phyloP scores from a whole-genome alignment of 345 rosid species.

The Rubroshorea leprosula region DNA sequence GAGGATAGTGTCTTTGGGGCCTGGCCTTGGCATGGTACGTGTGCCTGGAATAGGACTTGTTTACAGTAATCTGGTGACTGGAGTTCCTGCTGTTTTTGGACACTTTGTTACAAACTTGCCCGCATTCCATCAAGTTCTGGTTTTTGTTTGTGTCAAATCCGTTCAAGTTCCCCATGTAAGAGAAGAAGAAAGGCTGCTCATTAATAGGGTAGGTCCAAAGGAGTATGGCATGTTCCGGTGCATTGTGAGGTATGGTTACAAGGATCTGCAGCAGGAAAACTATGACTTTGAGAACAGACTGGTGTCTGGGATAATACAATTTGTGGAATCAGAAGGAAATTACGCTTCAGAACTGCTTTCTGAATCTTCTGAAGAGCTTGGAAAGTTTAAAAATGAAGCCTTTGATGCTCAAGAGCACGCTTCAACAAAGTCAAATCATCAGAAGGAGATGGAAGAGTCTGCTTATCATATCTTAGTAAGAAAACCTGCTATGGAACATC shows the following conservation, averaged over 20 bases:
- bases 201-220: slow-evolving; percentile 65
- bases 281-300: slow-evolving; percentile 59
- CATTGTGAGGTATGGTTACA: slow-evolving; percentile 80
- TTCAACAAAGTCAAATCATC: slow-evolving; percentile 8
- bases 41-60: slow-evolving; percentile 83
- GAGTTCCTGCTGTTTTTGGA: slow-evolving; percentile 78
- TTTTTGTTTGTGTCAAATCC: slow-evolving; percentile 71
- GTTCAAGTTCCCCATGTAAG: slow-evolving; percentile 70
- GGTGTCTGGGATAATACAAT: slow-evolving; percentile 43
- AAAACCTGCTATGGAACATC: background rate
- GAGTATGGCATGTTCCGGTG: slow-evolving; percentile 79
- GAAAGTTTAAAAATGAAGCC: slow-evolving; percentile 6
- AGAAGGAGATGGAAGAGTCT: slow-evolving; percentile 9
- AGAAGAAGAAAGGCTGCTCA: slow-evolving; percentile 56
- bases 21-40: slow-evolving; percentile 79
- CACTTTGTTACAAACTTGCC: slow-evolving; percentile 83
- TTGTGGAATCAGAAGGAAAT: slow-evolving; percentile 47
- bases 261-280: slow-evolving; percentile 65
- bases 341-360: background rate
- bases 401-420: slow-evolving; percentile 8
- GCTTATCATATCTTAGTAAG: slow-evolving; percentile 10
- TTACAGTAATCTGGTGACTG: slow-evolving; percentile 59
- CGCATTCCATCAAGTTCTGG: slow-evolving; percentile 69
- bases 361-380: slow-evolving; percentile 9
- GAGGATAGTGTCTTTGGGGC: slow-evolving; percentile 56